phyloP scores from a whole-genome alignment of 202 grass and related monocot species.

The Alloteropsis angusta region DNA sequence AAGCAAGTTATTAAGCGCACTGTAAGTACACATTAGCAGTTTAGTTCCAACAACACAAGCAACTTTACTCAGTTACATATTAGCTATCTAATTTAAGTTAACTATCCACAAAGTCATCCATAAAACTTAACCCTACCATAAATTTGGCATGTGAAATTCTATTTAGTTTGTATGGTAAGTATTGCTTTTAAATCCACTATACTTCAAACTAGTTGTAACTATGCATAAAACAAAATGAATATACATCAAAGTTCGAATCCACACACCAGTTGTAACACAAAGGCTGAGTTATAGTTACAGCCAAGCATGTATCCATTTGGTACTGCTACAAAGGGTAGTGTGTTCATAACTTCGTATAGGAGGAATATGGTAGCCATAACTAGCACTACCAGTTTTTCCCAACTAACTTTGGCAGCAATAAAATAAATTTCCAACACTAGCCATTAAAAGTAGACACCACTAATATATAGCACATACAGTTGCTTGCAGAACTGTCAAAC shows the following conservation, averaged over 20 bases:
- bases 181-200: neutral
- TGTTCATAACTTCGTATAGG: no score
- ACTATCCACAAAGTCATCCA: neutral
- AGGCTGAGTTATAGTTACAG: neutral
- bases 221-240: neutral
- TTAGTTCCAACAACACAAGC: neutral
- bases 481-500: slow-evolving; percentile 16
- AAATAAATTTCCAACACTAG: neutral
- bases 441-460: slow-evolving; percentile 10
- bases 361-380: neutral
- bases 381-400: neutral
- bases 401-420: neutral
- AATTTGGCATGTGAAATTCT: neutral
- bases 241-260: neutral
- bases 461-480: neutral
- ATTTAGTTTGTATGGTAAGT: neutral
- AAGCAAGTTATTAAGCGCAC: neutral
- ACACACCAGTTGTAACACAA: neutral
- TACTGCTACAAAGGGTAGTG: neutral
- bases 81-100: neutral
- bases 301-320: slow-evolving; percentile 14
- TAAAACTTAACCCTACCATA: neutral
- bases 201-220: no score
- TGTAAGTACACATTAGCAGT: neutral
- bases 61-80: neutral